phyloP scores from a whole-genome alignment of 177 flowering plant genomes.

The Vitis hybrid region DNA sequence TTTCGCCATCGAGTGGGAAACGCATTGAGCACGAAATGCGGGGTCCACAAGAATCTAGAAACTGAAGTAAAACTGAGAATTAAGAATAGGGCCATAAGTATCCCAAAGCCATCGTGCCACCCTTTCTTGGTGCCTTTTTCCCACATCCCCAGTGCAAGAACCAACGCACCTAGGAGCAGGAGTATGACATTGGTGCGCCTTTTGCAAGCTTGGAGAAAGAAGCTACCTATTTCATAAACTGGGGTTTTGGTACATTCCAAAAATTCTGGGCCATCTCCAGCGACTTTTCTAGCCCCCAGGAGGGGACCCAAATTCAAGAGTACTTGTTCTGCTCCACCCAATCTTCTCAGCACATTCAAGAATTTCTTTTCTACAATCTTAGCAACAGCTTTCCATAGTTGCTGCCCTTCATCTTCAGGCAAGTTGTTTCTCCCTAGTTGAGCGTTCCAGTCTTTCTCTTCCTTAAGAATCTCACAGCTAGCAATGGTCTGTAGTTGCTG shows the following conservation, averaged over 20 bases:
- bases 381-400: neutral
- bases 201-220: constrained; percentile 4
- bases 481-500: too few species aligned
- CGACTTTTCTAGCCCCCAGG: neutral
- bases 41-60: constrained; percentile 5
- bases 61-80: constrained; percentile 8
- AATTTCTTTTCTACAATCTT: constrained; percentile 10
- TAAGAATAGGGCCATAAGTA: constrained; percentile 9
- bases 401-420: too few species aligned
- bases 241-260: neutral
- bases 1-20: too few species aligned
- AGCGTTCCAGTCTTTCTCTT: too few species aligned
- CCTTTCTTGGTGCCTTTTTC: constrained; percentile 16
- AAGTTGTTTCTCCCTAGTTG: too few species aligned
- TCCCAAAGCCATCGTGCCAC: constrained; percentile 17
- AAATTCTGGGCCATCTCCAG: neutral
- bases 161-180: constrained; percentile 11
- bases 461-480: too few species aligned
- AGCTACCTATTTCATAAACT: neutral
- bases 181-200: constrained; percentile 11
- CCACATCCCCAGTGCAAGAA: constrained; percentile 8
- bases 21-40: too few species aligned
- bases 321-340: constrained; percentile 6
- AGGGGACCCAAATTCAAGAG: neutral
- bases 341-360: neutral